Evolutionary conservation across 176 grass and related monocot genomes (phyloP).

Genomic region (Avena insularis): DNA sequence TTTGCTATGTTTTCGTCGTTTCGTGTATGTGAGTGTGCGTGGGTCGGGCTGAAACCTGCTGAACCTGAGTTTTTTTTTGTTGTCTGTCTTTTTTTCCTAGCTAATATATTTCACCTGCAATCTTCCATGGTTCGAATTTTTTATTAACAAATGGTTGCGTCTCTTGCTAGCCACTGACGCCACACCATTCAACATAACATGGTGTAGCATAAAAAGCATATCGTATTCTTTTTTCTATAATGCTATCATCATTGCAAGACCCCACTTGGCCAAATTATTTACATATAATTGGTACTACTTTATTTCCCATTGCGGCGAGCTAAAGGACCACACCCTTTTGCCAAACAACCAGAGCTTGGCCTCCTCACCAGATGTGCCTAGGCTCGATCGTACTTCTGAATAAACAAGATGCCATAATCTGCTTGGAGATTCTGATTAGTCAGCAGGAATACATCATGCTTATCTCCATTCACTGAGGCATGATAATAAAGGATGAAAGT

Average conservation of each 20-base stretch:
- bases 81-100: too few relatives aligned
- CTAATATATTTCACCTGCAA: too few relatives aligned
- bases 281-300: neutral
- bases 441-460: conserved; percentile 15
- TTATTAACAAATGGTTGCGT: too few relatives aligned
- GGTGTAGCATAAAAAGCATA: conserved; percentile 32
- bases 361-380: conserved; percentile 32
- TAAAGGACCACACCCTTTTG: conserved; percentile 34
- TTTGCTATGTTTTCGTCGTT: too few relatives aligned
- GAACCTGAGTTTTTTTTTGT: too few relatives aligned
- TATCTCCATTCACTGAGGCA: neutral
- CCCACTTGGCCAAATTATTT: conserved; percentile 32
- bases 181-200: neutral
- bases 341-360: conserved; percentile 28
- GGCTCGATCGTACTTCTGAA: neutral
- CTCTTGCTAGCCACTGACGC: too few relatives aligned
- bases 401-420: conserved; percentile 18
- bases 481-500: conserved; percentile 28
- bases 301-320: neutral
- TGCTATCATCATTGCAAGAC: conserved; percentile 35
- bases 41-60: too few relatives aligned
- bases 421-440: conserved; percentile 36
- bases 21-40: too few relatives aligned
- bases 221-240: conserved; percentile 36
- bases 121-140: too few relatives aligned